phyloP scores from a whole-genome alignment of 2,329 filamentous ascomycete genomes.

The Pestalotiopsis sp. region DNA sequence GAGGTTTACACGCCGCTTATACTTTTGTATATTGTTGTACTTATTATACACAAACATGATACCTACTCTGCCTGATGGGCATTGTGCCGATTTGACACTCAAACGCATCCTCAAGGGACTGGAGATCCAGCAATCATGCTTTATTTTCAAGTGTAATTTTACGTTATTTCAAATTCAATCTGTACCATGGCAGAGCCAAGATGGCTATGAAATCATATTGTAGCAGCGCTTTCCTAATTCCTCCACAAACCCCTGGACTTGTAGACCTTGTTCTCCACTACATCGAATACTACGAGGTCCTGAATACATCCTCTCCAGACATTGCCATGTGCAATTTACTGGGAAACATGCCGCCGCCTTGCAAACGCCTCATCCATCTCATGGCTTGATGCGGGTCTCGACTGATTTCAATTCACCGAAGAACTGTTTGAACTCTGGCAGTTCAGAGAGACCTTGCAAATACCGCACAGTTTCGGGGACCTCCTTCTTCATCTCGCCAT shows the following conservation, averaged over 20 bases:
- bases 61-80: not conserved
- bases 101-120: too few species aligned
- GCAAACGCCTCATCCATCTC: not conserved
- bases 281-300: too few species aligned
- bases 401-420: conserved; percentile 33
- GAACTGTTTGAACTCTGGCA: conserved; percentile 33
- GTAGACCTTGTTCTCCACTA: too few species aligned
- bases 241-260: too few species aligned
- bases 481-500: conserved; percentile 35
- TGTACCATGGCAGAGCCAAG: too few species aligned
- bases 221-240: too few species aligned
- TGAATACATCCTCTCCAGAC: too few species aligned
- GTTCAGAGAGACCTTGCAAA: conserved; percentile 28
- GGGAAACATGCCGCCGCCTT: not conserved
- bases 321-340: too few species aligned
- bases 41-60: not conserved
- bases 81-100: not conserved
- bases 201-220: too few species aligned
- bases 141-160: too few species aligned
- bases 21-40: not conserved
- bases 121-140: too few species aligned
- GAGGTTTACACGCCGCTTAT: not conserved
- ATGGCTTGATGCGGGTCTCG: conserved; percentile 25
- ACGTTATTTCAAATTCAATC: too few species aligned
- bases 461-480: conserved; percentile 34